phyloP scores from a whole-genome alignment of 495 filamentous ascomycete genomes.

The Hypoxylon fragiforme region DNA sequence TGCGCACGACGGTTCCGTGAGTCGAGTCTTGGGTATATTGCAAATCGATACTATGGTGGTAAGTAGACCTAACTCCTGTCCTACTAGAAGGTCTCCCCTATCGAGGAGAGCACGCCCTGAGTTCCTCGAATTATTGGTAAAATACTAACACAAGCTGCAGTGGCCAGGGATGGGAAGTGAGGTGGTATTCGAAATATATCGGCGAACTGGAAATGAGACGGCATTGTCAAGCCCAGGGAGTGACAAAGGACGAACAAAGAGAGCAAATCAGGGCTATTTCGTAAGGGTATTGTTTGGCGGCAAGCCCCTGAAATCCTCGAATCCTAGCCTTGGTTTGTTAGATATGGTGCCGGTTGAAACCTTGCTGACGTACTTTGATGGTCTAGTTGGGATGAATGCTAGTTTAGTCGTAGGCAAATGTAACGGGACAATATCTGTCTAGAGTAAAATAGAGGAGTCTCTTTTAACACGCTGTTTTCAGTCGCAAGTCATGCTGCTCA shows the following conservation, averaged over 20 bases:
- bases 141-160: too few species aligned
- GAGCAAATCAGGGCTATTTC: constrained; percentile 37
- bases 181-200: constrained; percentile 68
- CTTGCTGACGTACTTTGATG: constrained; percentile 66
- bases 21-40: constrained; percentile 62
- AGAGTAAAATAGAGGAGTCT: not conserved
- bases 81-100: not conserved
- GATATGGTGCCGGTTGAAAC: constrained; percentile 64
- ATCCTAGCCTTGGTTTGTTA: constrained; percentile 59
- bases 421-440: constrained; percentile 29
- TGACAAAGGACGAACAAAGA: constrained; percentile 41
- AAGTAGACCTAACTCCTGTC: not conserved
- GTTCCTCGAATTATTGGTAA: too few species aligned
- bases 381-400: constrained; percentile 57
- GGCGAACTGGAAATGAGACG: constrained; percentile 23
- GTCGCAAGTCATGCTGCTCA: constrained; percentile 1
- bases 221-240: not conserved
- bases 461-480: not conserved
- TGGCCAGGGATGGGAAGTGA: constrained; percentile 77
- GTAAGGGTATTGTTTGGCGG: constrained; percentile 68
- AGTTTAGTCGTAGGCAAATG: constrained; percentile 45
- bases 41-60: constrained; percentile 66
- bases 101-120: too few species aligned
- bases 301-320: constrained; percentile 58
- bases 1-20: constrained; percentile 70